A percentile compares a stretch with the other conserved stretches of the same genome.
Conservation (phyloP, 2,329 filamentous ascomycete genomes). For the Penicillium sp. region DNA sequence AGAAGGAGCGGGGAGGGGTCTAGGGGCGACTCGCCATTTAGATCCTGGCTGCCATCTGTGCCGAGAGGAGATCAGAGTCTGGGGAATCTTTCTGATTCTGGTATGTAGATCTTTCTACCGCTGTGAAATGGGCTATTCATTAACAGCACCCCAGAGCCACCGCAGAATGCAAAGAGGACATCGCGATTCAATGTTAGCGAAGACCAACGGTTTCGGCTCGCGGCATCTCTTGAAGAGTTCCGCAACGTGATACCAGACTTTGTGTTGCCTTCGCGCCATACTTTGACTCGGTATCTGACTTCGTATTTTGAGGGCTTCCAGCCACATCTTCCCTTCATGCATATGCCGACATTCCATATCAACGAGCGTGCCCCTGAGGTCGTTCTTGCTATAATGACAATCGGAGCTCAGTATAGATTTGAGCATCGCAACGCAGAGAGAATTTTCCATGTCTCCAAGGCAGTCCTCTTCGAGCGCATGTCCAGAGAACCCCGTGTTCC, state of each 20-base stretch:
- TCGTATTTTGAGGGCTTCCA: conserved; percentile 71
- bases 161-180: conserved; percentile 23
- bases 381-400: conserved; percentile 66
- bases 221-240: conserved; percentile 33
- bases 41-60: conserved; percentile 37
- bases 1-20: conserved; percentile 25
- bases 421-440: conserved; percentile 41
- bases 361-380: conserved; percentile 69
- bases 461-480: conserved; percentile 66
- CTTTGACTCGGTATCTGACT: conserved; percentile 68
- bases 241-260: conserved; percentile 50
- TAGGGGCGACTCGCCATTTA: conserved; percentile 35
- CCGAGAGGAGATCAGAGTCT: conserved; percentile 35
- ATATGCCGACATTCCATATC: conserved; percentile 66
- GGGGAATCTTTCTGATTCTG: conserved; percentile 34
- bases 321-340: conserved; percentile 63
- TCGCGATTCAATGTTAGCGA: conserved; percentile 32
- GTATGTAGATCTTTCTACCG: conserved; percentile 11
- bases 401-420: conserved; percentile 55
- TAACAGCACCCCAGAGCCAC: conserved; percentile 24
- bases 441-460: conserved; percentile 57
- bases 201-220: conserved; percentile 33
- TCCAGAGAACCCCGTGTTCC: conserved; percentile 23
- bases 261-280: conserved; percentile 68
- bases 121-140: neutral